Base-by-base conservation (phyloP, 352 stramenopile species). In the Globisporangium spinosum region DNA sequence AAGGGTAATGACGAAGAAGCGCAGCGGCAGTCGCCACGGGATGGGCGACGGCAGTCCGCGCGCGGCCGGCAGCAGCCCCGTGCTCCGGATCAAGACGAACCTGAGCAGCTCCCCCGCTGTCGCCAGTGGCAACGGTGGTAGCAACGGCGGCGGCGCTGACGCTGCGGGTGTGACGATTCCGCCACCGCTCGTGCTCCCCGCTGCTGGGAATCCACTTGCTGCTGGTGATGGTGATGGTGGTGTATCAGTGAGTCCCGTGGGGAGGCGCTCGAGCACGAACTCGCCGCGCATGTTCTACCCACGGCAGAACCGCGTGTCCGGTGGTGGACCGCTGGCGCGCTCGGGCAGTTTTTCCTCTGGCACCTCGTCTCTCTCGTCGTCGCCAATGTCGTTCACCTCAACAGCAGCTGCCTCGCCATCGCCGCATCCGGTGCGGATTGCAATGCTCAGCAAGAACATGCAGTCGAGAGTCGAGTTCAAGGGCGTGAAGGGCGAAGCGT, bases 391-490 rank as follows among this genome's bases (percentile, higher is more conserved):
- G n/a, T 62, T 62, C 34, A n/a, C 56, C 32, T 32, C 53, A 45
- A 25, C 40, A 43, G 51, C 40, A 43, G 47, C 64, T 34, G 53
- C 75, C 51, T 68, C 75, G 5, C 54, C 79, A 25, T 69, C 76
- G 15, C 60, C 70, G 23, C 72, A 80, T 0, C 68, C 76, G 7
- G 75, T 92, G 9, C 58, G 49, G 8, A 75, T 91, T 3, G 74
- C 82, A 38, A 74, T 94, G 72, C 68, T 92, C 58, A 89, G 78
- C 70, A 92, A 92, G 74, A 78, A 78, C 35, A 74, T 82, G 58
- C 76, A 80, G 55, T 74, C 71, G 29, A 76, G 75, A 49, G 69
- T 86, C 15, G 76, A 91, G 49, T 87, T 85, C 51, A 70, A 69
- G 29, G 77, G 77, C 56, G 69, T 67, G 57, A 88, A 87, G 59